A percentile compares a stretch with the other conserved stretches of the same genome.
These are phyloP conservation scores for Tilletia indica DNA, from an alignment of 1,284 basidiomycete genomes.

Conservation along the genomic window DNA sequence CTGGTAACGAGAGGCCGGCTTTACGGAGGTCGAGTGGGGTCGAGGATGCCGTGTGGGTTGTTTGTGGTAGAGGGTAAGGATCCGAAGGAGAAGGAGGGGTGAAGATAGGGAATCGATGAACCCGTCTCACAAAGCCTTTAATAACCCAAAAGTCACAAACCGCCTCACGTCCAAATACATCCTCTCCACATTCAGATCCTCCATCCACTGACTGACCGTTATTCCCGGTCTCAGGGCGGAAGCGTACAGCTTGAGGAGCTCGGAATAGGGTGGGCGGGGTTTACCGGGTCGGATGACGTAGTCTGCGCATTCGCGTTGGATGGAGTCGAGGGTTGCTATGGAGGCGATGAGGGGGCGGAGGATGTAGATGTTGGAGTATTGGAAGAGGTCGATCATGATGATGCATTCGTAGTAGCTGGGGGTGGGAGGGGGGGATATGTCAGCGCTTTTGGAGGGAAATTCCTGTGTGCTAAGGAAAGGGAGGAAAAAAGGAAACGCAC, in stretches of 20 bases:
- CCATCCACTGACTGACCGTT: conserved; percentile 86
- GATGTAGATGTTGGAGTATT: conserved; percentile 90
- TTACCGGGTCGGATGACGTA: conserved; percentile 78
- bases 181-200: conserved; percentile 63
- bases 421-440: neutral
- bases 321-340: conserved; percentile 76
- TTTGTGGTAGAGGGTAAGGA: conserved; percentile 17
- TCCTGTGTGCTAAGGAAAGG: too few relatives aligned
- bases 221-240: conserved; percentile 75
- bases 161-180: conserved; percentile 84
- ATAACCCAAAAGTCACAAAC: conserved; percentile 98
- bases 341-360: conserved; percentile 78
- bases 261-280: conserved; percentile 50
- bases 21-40: neutral
- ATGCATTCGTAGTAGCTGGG: conserved; percentile 90
- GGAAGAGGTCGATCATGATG: conserved; percentile 93
- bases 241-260: conserved; percentile 79
- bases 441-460: conserved; percentile 9
- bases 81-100: conserved; percentile 47
- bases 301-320: conserved; percentile 80
- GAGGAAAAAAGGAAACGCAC: conserved; percentile 60
- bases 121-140: conserved; percentile 89
- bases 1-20: neutral
- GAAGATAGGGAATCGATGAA: conserved; percentile 86
- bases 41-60: conserved; percentile 12